Evolutionary conservation across 2,329 filamentous ascomycete genomes (phyloP).

Genomic region (Diplodia mutila): DNA sequence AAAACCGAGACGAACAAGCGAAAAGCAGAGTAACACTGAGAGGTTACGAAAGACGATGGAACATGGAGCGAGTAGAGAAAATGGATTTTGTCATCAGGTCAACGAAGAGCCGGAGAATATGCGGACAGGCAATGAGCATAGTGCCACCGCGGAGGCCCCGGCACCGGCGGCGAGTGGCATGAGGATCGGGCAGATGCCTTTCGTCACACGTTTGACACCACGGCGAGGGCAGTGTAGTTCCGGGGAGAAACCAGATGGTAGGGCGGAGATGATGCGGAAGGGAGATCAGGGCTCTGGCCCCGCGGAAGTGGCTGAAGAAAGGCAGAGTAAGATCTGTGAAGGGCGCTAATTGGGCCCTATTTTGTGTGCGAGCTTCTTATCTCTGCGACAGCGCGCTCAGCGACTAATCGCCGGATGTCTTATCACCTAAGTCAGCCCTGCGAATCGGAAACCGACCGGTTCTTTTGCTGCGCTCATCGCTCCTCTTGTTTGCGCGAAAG

Average conservation of each 20-base stretch:
- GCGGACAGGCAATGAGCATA: slow-evolving; percentile 1
- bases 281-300: background rate
- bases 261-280: background rate
- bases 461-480: background rate
- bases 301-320: slow-evolving; percentile 17
- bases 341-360: background rate
- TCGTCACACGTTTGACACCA: slow-evolving; percentile 32
- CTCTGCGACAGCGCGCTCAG: background rate
- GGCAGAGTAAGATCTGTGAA: background rate
- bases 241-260: slow-evolving; percentile 16
- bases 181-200: slow-evolving; percentile 22
- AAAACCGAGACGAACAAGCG: background rate
- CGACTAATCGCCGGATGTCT: background rate
- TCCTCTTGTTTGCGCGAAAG: background rate
- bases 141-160: slow-evolving; percentile 7
- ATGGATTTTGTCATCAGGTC: slow-evolving; percentile 21
- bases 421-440: slow-evolving; percentile 2
- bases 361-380: background rate
- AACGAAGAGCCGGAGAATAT: slow-evolving; percentile 23
- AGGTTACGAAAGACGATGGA: background rate
- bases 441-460: background rate
- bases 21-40: background rate
- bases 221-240: background rate
- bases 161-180: slow-evolving; percentile 11
- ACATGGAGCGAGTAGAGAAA: slow-evolving; percentile 3